phyloP scores from a whole-genome alignment of 257 asterid genomes.

The Salvia rosmarinus region DNA sequence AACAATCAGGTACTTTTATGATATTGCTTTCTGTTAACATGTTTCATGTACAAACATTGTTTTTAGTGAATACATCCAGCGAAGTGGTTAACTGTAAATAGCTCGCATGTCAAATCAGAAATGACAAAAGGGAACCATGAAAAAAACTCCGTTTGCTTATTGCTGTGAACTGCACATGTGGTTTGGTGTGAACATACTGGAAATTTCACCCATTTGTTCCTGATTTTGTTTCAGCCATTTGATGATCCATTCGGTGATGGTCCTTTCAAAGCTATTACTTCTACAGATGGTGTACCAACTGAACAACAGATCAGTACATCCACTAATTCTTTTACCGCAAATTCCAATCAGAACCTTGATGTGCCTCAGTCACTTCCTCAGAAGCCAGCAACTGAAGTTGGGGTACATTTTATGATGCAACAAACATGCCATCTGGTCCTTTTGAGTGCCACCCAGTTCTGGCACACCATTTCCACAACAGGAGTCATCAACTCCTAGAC shows the following conservation, averaged over 20 bases:
- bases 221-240: conserved; percentile 59
- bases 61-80: background rate
- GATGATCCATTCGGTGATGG: conserved; percentile 98
- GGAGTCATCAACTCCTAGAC: conserved; percentile 50
- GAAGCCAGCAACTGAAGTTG: conserved; percentile 45
- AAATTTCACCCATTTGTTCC: background rate
- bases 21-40: conserved; percentile 19
- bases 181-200: background rate
- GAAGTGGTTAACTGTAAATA: background rate
- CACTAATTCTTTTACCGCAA: conserved; percentile 44
- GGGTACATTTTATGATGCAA: conserved; percentile 45
- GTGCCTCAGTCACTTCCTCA: conserved; percentile 48
- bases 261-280: conserved; percentile 77
- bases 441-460: conserved; percentile 47
- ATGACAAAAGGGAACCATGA: background rate
- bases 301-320: conserved; percentile 47
- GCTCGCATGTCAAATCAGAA: background rate
- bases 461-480: conserved; percentile 50
- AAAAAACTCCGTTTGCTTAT: background rate
- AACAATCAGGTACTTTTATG: conserved; percentile 59
- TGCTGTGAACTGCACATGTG: background rate
- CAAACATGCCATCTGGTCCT: conserved; percentile 41
- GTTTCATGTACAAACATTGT: background rate
- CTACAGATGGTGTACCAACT: conserved; percentile 44
- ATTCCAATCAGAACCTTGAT: conserved; percentile 48